Percentiles rank a stretch among this genome's conserved stretches.
Evolutionary conservation across 179 eudicot genomes (phyloP).

Genomic region (Silene noctiflora): DNA sequence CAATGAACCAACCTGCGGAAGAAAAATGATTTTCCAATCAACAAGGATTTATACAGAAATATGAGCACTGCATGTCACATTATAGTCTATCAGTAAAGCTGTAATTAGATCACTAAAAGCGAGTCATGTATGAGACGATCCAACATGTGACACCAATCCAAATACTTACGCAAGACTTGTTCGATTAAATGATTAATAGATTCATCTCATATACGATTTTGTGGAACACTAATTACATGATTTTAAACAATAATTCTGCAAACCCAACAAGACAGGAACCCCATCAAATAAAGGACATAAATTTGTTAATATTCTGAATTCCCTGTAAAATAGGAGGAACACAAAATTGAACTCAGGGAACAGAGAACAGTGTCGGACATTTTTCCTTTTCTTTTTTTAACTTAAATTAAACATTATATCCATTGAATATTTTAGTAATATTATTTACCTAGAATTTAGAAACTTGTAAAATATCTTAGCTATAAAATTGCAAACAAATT

Average conservation of each 20-base stretch:
- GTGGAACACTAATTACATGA: neutral
- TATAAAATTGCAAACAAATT: too few species aligned
- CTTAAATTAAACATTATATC: too few species aligned
- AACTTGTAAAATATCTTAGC: neutral
- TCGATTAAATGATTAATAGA: too few species aligned
- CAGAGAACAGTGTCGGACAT: too few species aligned
- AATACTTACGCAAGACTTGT: neutral
- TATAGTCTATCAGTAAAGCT: neutral
- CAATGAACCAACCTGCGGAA: constrained; percentile 27
- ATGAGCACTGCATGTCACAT: neutral
- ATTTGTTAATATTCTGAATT: neutral
- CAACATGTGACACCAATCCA: neutral
- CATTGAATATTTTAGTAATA: neutral
- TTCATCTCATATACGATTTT: neutral
- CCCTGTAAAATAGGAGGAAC: neutral
- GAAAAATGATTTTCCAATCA: neutral
- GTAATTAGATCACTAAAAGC: neutral
- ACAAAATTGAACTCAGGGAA: neutral
- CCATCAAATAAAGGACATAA: neutral
- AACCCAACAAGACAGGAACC: neutral
- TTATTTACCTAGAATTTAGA: neutral
- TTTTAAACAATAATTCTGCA: neutral
- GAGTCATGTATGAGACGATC: neutral
- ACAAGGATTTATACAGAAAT: neutral
- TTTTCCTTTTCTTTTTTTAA: too few species aligned